Percentiles rank a stretch among this genome's conserved stretches.
Evolutionary conservation across 768 basidiomycete genomes (phyloP).

Genomic region (Serendipita vermifera): DNA sequence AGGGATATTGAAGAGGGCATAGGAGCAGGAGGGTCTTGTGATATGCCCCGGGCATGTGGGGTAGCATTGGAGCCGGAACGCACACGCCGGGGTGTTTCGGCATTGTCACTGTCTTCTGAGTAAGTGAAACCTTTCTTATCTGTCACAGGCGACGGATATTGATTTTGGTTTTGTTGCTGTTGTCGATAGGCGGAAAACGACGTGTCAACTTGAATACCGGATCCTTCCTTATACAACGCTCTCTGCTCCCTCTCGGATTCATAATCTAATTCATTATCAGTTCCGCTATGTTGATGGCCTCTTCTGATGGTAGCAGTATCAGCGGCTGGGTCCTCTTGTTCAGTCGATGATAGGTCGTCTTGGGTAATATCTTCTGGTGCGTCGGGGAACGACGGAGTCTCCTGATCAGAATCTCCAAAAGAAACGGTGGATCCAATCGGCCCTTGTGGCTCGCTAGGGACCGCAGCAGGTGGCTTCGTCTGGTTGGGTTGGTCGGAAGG

Average conservation of each 20-base stretch:
- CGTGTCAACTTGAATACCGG: no score
- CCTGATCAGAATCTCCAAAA: slow-evolving; percentile 27
- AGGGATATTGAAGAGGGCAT: not conserved
- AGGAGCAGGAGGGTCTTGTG: slow-evolving; percentile 9
- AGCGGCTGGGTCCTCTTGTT: slow-evolving; percentile 13
- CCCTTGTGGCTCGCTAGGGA: slow-evolving; percentile 33
- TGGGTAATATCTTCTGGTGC: slow-evolving; percentile 15
- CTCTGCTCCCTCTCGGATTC: no score
- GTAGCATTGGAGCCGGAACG: no score
- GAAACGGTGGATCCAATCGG: slow-evolving; percentile 28
- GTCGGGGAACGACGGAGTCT: slow-evolving; percentile 17
- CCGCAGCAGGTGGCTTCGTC: slow-evolving; percentile 40
- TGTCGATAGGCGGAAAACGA: no score
- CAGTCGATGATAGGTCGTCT: slow-evolving; percentile 17
- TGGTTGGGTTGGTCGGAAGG: slow-evolving; percentile 31
- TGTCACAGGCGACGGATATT: no score
- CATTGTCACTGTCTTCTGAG: no score
- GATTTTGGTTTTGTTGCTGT: no score
- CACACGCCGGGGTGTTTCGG: no score
- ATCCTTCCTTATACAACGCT: no score
- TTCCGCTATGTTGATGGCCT: slow-evolving; percentile 1
- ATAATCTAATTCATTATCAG: slow-evolving; percentile 18
- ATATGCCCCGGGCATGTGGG: not conserved
- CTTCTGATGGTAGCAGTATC: slow-evolving; percentile 8
- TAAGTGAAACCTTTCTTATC: no score